Evolutionary conservation across 2,329 filamentous ascomycete species (phyloP), one percentile per base, ranked within the genome.

Genomic region (Hortaea sp.): DNA sequence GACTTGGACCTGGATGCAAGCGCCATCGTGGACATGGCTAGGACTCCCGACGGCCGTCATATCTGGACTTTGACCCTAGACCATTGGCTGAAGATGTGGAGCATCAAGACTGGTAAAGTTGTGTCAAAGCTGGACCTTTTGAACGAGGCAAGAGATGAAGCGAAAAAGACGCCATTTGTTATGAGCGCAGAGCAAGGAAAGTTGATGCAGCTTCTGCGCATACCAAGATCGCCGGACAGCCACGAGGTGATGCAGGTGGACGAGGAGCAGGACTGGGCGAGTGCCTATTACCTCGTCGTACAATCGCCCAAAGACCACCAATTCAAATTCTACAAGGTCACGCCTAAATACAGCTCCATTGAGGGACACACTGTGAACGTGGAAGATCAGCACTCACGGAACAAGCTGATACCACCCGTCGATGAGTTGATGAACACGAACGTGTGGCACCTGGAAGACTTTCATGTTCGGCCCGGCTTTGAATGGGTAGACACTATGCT

Each of bases 261-360:
- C n/a, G 49, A 46, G 40, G 41, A 50, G 29, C 40, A 52, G 27
- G 46, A 50, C 6, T 46, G 47, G 9, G 47, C 47, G 28, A 52
- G 46, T 5, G 43, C 39, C n/a, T 82, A 80, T 59, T 76, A 76
- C 48, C 77, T 90, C 44, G 80, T 87, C 34, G 90, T 88, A 6
- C 95, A 88, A 65, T 95, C 89, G 7, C 90, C 92, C 0, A 80
- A 92, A 52, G 85, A 88, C 29, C 78, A 92, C 32, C 84, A 90
- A 61, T 97, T 98, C 74, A 97, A 95, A 64, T 89, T 98, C 62
- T 98, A 89, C 87, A 87, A 94, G 56, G 69, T 87, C 5, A 35
- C 35, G 5, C 27, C 50, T 7, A 45, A 28, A 2, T 44, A 32
- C 29, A 44, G 39, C 10, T 39, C 51, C 4, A 35, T 45, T 7